Evolutionary conservation across 352 stramenopile genomes (phyloP), one percentile per base, ranked within the genome.

Genomic region (Phytopythium kandeliae): DNA sequence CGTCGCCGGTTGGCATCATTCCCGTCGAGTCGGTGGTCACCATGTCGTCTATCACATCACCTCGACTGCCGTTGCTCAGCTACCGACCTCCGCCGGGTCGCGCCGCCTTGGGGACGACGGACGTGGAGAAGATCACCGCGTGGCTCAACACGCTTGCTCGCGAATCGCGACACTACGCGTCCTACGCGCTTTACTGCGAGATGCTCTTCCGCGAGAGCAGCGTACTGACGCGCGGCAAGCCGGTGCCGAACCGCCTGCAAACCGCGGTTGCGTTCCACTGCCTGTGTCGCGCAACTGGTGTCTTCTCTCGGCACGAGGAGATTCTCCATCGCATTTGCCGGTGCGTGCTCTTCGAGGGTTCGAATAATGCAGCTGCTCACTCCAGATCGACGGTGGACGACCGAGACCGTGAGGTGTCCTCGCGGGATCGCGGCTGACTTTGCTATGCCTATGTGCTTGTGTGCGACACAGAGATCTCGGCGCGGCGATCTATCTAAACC

Each of bases 201-300:
- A 85, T 81, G 62, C 61, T 89, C 10, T 86, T 91, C 47, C 73
- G 61, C 31, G 78, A 91, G 48, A 83, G 71, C 37, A 62, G 64
- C 26, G 68, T 79, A 24, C 49, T 91, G 17, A 63, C 74, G n/a
- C 65, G 70, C 24, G 80, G 78, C 26, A 89, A 91, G 51, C 56
- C 71, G 0, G 68, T 58, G 30, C 80, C 80, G 2, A 91, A 91
- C 42, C 73, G 78, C 0, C 56, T 91, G 24, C 75, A 86, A 51
- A 89, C 80, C 0, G 80, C 80, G 1, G 63, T 89, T 28, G 80
- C 80, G 9, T 88, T 91, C 54, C 74, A 91, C 46, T 91, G 80
- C 45, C 48, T 91, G 45, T 86, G 75, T 40, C 71, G 77, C 12
- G 80, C 80, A 9, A 74, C 71, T 0, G 57, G 63, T 25, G 55